A percentile compares a stretch with the other conserved stretches of the same genome.
These are phyloP conservation scores for Melampsora larici-populina DNA, from an alignment of 1,284 basidiomycete species.

Conservation along the genomic window DNA sequence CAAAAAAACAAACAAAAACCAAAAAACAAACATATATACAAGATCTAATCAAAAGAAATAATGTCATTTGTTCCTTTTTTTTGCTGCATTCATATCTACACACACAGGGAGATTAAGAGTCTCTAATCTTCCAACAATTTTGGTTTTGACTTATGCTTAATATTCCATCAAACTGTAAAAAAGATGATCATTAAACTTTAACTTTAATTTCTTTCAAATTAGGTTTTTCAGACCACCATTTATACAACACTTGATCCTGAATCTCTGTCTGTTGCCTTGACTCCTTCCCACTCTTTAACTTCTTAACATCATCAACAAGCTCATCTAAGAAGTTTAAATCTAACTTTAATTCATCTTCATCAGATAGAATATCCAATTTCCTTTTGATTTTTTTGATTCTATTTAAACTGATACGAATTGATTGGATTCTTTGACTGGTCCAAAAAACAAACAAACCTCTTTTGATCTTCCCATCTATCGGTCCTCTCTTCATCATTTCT, in stretches of 20 bases:
- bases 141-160: background rate
- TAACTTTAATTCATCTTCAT: background rate
- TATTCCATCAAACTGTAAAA: background rate
- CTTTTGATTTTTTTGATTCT: background rate
- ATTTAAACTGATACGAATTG: slow-evolving; percentile 28
- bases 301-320: background rate
- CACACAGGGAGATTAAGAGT: no score
- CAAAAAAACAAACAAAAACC: no score
- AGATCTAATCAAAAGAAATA: no score
- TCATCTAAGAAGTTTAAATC: background rate
- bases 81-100: no score
- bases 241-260: background rate
- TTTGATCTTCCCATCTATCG: slow-evolving; percentile 29
- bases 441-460: slow-evolving; percentile 12
- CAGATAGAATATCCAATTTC: background rate
- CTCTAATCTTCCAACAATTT: no score
- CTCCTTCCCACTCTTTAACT: background rate
- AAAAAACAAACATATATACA: no score
- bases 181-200: background rate
- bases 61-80: no score
- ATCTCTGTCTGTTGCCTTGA: background rate
- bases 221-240: background rate
- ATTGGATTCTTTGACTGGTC: slow-evolving; percentile 28
- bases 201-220: background rate
- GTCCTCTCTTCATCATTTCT: slow-evolving; percentile 36